Conservation (phyloP, 2,329 filamentous ascomycete genomes). For the Cladosporium velox region DNA sequence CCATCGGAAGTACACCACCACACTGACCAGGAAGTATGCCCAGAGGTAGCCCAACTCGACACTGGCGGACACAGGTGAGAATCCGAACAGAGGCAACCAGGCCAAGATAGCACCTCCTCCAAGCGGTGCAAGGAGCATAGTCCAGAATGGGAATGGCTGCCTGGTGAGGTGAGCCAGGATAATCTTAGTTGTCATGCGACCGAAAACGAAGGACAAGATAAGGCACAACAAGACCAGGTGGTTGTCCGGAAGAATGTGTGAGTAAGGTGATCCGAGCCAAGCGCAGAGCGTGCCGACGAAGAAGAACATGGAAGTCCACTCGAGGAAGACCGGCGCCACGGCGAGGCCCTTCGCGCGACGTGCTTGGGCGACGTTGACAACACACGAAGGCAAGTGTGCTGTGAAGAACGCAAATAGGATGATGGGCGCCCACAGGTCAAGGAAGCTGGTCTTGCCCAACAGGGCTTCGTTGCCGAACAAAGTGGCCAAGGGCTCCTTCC, state of each 20-base stretch:
- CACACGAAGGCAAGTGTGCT: conserved; percentile 81
- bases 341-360: conserved; percentile 72
- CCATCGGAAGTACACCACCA: conserved; percentile 90
- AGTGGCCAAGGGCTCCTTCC: conserved; percentile 72
- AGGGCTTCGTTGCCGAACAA: conserved; percentile 64
- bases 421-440: conserved; percentile 80
- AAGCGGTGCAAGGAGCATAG: conserved; percentile 82
- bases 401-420: conserved; percentile 50
- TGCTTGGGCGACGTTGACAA: conserved; percentile 80
- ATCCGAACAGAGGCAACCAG: conserved; percentile 77
- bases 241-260: conserved; percentile 77
- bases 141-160: conserved; percentile 97
- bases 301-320: conserved; percentile 89
- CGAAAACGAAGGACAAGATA: conserved; percentile 95
- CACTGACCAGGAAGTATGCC: conserved; percentile 78
- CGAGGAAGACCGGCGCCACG: conserved; percentile 79
- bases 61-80: conserved; percentile 61
- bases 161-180: conserved; percentile 92
- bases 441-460: conserved; percentile 72
- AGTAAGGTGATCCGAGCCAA: conserved; percentile 91
- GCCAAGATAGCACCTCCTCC: conserved; percentile 79
- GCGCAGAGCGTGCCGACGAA: conserved; percentile 73
- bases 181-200: conserved; percentile 97
- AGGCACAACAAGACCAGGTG: conserved; percentile 89
- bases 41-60: conserved; percentile 80